Conservation (phyloP, 2,329 filamentous ascomycete genomes). For the Fusarium circinatum region DNA sequence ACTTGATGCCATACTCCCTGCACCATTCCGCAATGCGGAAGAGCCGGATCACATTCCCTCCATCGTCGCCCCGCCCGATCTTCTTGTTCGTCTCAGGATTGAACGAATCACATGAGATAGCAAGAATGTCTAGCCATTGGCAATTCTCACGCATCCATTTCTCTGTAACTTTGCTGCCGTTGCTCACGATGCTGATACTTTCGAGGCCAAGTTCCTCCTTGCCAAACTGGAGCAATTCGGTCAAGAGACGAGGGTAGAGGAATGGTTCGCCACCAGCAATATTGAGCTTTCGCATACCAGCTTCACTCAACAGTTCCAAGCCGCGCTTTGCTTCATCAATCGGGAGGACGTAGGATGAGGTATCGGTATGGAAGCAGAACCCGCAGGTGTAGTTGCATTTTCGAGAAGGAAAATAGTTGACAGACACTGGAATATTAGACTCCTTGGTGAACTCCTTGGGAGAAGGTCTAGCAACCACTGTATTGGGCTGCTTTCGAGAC, state of each 20-base stretch:
- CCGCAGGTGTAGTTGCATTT: neutral
- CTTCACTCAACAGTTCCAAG: neutral
- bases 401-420: neutral
- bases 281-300: neutral
- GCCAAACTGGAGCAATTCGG: neutral
- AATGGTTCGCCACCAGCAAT: neutral
- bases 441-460: neutral
- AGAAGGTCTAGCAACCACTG: rapidly evolving
- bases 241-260: neutral
- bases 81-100: neutral
- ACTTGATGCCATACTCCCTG: neutral
- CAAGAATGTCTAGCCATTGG: neutral
- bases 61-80: neutral
- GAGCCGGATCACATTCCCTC: neutral
- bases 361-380: neutral
- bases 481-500: no score
- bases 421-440: neutral
- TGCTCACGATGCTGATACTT: neutral
- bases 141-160: neutral
- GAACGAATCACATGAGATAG: neutral
- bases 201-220: neutral
- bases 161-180: neutral
- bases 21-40: neutral
- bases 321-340: neutral
- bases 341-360: neutral